Percentiles rank a stretch among this genome's conserved stretches.
Conservation (phyloP, 2,329 filamentous ascomycete species). For the Pleurostoma richardsiae region DNA sequence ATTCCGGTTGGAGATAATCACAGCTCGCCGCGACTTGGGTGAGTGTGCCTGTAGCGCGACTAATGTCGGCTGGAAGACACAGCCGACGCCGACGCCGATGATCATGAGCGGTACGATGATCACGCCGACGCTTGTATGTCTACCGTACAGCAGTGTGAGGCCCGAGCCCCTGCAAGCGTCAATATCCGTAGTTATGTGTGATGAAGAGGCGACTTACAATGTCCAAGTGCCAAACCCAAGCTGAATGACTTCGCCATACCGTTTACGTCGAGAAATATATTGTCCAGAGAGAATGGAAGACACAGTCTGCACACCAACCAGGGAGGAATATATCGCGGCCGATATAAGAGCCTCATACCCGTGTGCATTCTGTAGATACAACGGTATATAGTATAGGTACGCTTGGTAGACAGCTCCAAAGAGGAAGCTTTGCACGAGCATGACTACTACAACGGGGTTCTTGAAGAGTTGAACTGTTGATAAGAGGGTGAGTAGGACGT, state of each 20-base stretch:
- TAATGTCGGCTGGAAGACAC: conserved; percentile 40
- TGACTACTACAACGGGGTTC: conserved; percentile 44
- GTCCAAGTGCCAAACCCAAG: conserved; percentile 27
- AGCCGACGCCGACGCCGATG: conserved; percentile 48
- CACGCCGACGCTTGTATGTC: conserved; percentile 34
- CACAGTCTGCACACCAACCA: conserved; percentile 40
- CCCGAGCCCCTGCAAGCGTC: conserved; percentile 34
- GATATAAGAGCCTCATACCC: conserved; percentile 32
- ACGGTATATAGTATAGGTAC: conserved; percentile 55
- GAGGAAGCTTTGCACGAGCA: conserved; percentile 55
- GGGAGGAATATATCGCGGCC: conserved; percentile 43
- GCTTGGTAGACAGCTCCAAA: conserved; percentile 56
- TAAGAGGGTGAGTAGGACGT: no score
- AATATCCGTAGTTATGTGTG: not conserved
- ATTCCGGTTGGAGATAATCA: conserved; percentile 58
- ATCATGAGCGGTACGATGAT: conserved; percentile 47
- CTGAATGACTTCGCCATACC: conserved; percentile 57
- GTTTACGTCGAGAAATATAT: conserved; percentile 50
- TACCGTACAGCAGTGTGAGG: conserved; percentile 43
- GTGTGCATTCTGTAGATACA: conserved; percentile 55
- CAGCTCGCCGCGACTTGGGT: conserved; percentile 50
- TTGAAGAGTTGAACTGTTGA: conserved; percentile 44
- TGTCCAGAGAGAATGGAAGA: conserved; percentile 45
- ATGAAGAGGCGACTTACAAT: conserved; percentile 16
- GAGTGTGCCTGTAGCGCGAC: conserved; percentile 55